These are phyloP conservation scores for Amorphotheca resinae DNA, from an alignment of 495 filamentous ascomycete genomes.

Conservation along the genomic window DNA sequence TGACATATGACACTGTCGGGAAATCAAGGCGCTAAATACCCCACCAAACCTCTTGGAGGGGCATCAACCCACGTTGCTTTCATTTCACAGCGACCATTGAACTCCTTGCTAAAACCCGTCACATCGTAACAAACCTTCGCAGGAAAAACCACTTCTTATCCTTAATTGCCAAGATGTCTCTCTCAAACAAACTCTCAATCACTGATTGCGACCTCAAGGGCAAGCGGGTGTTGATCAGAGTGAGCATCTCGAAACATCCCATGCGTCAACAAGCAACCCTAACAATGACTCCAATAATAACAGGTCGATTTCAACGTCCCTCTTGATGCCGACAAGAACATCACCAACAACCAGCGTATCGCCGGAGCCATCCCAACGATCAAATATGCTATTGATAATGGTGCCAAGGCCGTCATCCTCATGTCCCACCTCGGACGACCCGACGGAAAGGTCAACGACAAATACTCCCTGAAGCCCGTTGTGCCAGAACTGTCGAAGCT, in stretches of 20 bases:
- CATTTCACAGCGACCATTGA: conserved; percentile 8
- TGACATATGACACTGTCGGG: not conserved
- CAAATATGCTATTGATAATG: conserved; percentile 90
- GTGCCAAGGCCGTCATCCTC: conserved; percentile 87
- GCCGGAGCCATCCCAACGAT: conserved; percentile 95
- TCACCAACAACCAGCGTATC: conserved; percentile 97
- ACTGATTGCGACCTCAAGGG: conserved; percentile 91
- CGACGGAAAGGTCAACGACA: conserved; percentile 75
- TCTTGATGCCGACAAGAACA: conserved; percentile 77
- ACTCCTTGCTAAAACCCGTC: conserved; percentile 12
- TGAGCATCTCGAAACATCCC: conserved; percentile 34
- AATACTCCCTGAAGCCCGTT: conserved; percentile 91
- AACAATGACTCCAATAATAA: not conserved
- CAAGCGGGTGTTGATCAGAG: conserved; percentile 95
- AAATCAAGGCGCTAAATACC: not conserved
- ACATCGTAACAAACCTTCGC: conserved; percentile 4
- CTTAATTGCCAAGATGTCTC: conserved; percentile 62
- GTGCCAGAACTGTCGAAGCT: conserved; percentile 85
- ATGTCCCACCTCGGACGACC: conserved; percentile 99
- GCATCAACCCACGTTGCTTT: conserved; percentile 13
- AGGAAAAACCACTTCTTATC: not conserved
- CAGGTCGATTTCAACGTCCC: conserved; percentile 99
- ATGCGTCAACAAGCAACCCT: not conserved
- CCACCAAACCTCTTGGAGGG: conserved; percentile 14
- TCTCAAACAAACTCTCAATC: conserved; percentile 95